Base-by-base conservation (phyloP, 2,329 filamentous ascomycete species). In the Blastomyces gilchristii region DNA sequence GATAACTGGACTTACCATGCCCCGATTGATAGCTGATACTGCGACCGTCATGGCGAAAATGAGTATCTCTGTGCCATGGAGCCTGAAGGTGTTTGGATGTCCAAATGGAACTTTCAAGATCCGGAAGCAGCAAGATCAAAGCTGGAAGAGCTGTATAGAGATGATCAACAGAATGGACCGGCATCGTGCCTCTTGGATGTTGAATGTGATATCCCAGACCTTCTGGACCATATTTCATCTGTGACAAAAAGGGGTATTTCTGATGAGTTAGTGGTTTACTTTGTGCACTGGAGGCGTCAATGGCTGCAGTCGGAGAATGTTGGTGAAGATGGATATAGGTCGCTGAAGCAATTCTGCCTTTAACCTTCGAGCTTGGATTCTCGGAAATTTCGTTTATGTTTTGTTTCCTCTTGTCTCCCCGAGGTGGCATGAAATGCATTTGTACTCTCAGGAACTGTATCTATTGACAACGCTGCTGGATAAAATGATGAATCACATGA, bases 31-130 rank as follows among this genome's bases (percentile, higher is more conserved):
- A 22, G 45, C 45, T 1, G 45, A 53, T 31, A 53, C 49, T 53
- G 49, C 22, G 25, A 53, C 25, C 12, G 25, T 53, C 49, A 53
- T 53, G 49, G 25, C 25, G 8, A 25, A 53, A 53, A 53, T 31
- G 49, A 31, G 49, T 53, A 53, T 53, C 49, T 53, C 49, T 53
- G 49, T 53, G 49, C 49, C 49, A 53, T 53, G 49, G 25, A 53
- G 49, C 25, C 49, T 16, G 28, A 53, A 53, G 22, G 49, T 12
- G 22, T 53, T 53, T 53, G 49, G 22, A 16, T 53, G 49, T 53
- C 25, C 11, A 7, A 53, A 53, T 53, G 28, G 49, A 53, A 53
- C 49, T 53, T 53, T 53, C 49, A 53, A 25, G 11, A 53, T 53
- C 49, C 49, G 8, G 49, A 53, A 53, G 49, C 49, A 53, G 49